Evolutionary conservation across 768 basidiomycete species (phyloP), one percentile per base, ranked within the genome.

Genomic region (Candolleomyces eurysporus): DNA sequence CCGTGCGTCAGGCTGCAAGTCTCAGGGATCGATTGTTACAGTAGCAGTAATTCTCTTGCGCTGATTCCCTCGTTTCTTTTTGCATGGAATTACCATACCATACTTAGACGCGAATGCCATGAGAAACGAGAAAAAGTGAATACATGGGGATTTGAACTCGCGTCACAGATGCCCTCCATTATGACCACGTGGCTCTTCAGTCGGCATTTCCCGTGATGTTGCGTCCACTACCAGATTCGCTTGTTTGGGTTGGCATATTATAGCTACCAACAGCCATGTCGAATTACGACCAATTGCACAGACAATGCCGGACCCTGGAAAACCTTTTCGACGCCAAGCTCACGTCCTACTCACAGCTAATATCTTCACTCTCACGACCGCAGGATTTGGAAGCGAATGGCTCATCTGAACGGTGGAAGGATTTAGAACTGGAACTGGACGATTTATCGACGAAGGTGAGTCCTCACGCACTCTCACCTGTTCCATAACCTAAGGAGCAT

Each of bases 221-320:
- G 45, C 45, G 13, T 43, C 42, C 42, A 13, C 5, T 13, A 13
- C n/a, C 42, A 43, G 16, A 17, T 5, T 17, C 14, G 16, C 45
- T 7, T 46, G 45, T 17, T 26, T 4, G 11, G 48, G 52, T 21
- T 40, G n/a, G 40, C 32, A 59, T 36, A 30, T n/a, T n/a, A n/a
- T n/a, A n/a, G n/a, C 49, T 22, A 53, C 48, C 48, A 17, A 48
- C 51, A 62, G 63, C 58, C 59, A 93, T 92, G 90, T 80, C 88
- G 61, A 86, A 79, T 66, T 96, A 95, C 78, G 96, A 98, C 67
- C 84, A 89, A 59, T 82, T 98, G 36, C 91, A 97, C 68, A 80
- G 94, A 58, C 94, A 96, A 74, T 93, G 93, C 75, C 83, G 96
- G 68, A 95, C 95, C 5, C 86, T 98, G 30, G 96, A 98, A 71